Conservation (phyloP, 2,329 filamentous ascomycete species). For the Cryoendolithus antarcticus region DNA sequence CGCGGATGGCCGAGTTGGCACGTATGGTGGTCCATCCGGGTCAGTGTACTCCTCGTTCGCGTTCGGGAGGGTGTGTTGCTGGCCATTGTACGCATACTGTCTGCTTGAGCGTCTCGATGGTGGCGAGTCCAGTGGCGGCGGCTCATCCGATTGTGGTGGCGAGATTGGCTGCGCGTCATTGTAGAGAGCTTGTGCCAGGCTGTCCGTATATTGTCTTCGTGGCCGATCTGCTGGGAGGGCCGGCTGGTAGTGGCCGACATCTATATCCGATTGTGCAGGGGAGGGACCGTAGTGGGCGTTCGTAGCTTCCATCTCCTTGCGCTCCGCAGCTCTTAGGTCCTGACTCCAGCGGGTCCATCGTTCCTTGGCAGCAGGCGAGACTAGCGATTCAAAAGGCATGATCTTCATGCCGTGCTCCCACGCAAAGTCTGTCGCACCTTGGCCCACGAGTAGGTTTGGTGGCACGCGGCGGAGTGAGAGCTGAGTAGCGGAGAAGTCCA, state of each 20-base stretch:
- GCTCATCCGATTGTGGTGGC: conserved; percentile 18
- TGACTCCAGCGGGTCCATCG: conserved; percentile 65
- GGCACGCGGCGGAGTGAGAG: conserved; percentile 81
- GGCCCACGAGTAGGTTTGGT: conserved; percentile 78
- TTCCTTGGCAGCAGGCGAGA: conserved; percentile 68
- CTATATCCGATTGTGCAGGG: conserved; percentile 12
- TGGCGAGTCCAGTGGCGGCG: background rate
- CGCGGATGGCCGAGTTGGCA: conserved; percentile 15
- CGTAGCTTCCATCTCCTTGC: conserved; percentile 26
- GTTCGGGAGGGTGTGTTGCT: conserved; percentile 9
- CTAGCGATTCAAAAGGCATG: conserved; percentile 60
- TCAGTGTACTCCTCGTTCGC: conserved; percentile 15
- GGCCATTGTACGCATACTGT: conserved; percentile 5
- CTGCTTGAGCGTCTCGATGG: conserved; percentile 1
- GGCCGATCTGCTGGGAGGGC: conserved; percentile 12
- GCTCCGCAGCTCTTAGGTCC: conserved; percentile 55
- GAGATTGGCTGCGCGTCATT: conserved; percentile 25
- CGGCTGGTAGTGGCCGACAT: conserved; percentile 8
- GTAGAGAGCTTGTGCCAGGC: conserved; percentile 18
- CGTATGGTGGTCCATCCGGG: conserved; percentile 14
- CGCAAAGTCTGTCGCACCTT: conserved; percentile 76
- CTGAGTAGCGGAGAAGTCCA: conserved; percentile 62
- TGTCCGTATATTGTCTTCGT: conserved; percentile 28
- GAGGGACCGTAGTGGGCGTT: conserved; percentile 10
- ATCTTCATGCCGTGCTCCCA: conserved; percentile 62